Percentiles rank a stretch among this genome's conserved stretches.
Evolutionary conservation across 441 rosid genomes (phyloP).

Genomic region (Raphanus hybrid): DNA sequence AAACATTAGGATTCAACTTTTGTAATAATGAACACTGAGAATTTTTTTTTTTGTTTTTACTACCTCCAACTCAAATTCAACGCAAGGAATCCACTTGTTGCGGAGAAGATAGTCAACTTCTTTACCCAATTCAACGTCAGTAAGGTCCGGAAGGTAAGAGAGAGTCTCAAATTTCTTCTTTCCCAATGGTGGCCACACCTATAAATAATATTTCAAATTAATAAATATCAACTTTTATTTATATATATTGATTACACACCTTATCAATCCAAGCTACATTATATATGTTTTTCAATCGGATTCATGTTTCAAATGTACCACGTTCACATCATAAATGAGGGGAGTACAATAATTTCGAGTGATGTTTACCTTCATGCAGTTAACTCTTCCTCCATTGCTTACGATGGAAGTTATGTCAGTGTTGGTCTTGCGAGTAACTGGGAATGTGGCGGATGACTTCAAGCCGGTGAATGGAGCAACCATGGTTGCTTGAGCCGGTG

Average conservation of each 20-base stretch:
- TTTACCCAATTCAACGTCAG: too few species aligned
- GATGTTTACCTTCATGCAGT: slow-evolving; percentile 56
- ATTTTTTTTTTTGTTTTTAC: too few species aligned
- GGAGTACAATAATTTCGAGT: background rate
- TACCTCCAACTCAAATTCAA: too few species aligned
- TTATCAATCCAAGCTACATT: background rate
- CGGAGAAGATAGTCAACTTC: too few species aligned
- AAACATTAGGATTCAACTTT: background rate
- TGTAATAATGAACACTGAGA: background rate
- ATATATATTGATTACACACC: background rate
- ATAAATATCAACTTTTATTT: background rate
- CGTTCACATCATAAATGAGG: background rate
- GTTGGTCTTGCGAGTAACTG: slow-evolving; percentile 50
- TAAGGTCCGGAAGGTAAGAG: too few species aligned
- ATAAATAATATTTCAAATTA: background rate
- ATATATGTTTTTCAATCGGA: background rate
- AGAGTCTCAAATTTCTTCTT: too few species aligned
- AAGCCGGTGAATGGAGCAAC: slow-evolving; percentile 38
- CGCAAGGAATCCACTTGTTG: too few species aligned
- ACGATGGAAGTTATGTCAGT: slow-evolving; percentile 56
- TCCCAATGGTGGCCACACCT: slow-evolving; percentile 27
- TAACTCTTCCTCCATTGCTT: slow-evolving; percentile 63
- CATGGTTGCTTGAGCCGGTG: slow-evolving; percentile 54
- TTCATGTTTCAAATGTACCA: background rate
- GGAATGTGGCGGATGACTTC: slow-evolving; percentile 46